These are phyloP conservation scores for Mycena filopes DNA, from an alignment of 768 basidiomycete species.

Conservation along the genomic window DNA sequence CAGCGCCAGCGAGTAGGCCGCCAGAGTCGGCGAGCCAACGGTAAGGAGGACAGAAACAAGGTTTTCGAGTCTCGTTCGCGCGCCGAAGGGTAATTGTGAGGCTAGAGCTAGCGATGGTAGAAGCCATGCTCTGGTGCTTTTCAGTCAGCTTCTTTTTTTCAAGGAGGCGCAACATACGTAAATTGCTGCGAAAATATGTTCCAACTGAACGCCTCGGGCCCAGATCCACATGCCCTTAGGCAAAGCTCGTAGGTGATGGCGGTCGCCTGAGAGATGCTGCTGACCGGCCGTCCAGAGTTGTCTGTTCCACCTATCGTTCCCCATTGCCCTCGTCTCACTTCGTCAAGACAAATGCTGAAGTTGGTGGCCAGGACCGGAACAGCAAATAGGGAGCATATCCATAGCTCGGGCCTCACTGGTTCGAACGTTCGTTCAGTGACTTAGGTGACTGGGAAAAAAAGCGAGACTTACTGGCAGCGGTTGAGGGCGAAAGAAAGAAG, in stretches of 20 bases:
- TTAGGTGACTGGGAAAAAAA: neutral
- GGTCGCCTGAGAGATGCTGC: slow-evolving; percentile 35
- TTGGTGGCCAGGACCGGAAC: slow-evolving; percentile 12
- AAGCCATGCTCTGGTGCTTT: slow-evolving; percentile 45
- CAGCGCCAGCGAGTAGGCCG: slow-evolving; percentile 49
- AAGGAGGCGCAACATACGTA: slow-evolving; percentile 11
- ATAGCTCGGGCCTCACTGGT: neutral
- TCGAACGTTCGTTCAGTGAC: neutral
- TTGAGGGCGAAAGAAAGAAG: neutral
- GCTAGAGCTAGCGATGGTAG: slow-evolving; percentile 51
- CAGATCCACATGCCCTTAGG: slow-evolving; percentile 35
- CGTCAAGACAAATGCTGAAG: slow-evolving; percentile 20
- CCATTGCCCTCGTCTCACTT: slow-evolving; percentile 21
- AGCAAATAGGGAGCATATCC: neutral
- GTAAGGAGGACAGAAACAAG: slow-evolving; percentile 47
- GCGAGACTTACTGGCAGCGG: neutral
- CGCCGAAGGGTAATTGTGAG: slow-evolving; percentile 53
- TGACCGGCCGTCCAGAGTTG: slow-evolving; percentile 33
- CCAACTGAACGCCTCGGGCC: slow-evolving; percentile 36
- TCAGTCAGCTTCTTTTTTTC: neutral
- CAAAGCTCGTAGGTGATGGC: slow-evolving; percentile 39
- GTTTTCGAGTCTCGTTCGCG: slow-evolving; percentile 41
- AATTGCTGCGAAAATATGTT: slow-evolving; percentile 46
- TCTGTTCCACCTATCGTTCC: slow-evolving; percentile 24
- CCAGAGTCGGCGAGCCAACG: slow-evolving; percentile 46